Conservation (phyloP, 1,284 basidiomycete genomes). For the Hemileia vastatrix region DNA sequence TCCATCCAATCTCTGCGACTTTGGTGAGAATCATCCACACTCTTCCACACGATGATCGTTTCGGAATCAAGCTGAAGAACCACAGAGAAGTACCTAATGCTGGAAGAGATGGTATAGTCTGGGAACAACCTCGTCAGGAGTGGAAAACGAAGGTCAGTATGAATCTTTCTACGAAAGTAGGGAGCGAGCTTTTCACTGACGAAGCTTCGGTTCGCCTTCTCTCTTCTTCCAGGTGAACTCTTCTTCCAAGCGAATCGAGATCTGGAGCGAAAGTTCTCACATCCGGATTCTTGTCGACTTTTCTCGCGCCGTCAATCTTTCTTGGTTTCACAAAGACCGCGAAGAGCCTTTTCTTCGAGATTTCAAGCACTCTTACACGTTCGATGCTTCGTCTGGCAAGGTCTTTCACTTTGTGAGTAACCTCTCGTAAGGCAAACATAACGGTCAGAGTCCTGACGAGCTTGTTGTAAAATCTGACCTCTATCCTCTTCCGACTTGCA, state of each 20-base stretch:
- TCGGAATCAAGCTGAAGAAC: too few species aligned
- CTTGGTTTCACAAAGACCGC: too few species aligned
- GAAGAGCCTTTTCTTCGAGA: slow-evolving; percentile 18
- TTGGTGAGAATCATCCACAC: too few species aligned
- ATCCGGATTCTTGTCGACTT: neutral
- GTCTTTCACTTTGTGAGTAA: slow-evolving; percentile 23
- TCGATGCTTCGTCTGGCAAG: slow-evolving; percentile 21
- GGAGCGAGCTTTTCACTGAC: neutral
- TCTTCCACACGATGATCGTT: too few species aligned
- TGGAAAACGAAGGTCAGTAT: too few species aligned
- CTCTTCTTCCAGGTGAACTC: neutral
- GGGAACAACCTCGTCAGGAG: too few species aligned
- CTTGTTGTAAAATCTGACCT: too few species aligned
- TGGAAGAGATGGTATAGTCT: too few species aligned
- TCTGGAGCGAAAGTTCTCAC: neutral
- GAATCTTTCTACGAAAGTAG: too few species aligned
- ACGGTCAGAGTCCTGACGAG: too few species aligned
- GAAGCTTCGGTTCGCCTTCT: neutral
- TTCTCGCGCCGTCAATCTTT: neutral
- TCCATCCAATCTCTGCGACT: too few species aligned
- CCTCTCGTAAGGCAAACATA: neutral
- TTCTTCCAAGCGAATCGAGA: neutral
- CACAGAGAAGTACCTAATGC: too few species aligned
- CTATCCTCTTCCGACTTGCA: slow-evolving; percentile 4
- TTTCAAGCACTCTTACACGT: slow-evolving; percentile 26